Conservation (phyloP, 2,329 filamentous ascomycete species). For the Neonectria punicea region DNA sequence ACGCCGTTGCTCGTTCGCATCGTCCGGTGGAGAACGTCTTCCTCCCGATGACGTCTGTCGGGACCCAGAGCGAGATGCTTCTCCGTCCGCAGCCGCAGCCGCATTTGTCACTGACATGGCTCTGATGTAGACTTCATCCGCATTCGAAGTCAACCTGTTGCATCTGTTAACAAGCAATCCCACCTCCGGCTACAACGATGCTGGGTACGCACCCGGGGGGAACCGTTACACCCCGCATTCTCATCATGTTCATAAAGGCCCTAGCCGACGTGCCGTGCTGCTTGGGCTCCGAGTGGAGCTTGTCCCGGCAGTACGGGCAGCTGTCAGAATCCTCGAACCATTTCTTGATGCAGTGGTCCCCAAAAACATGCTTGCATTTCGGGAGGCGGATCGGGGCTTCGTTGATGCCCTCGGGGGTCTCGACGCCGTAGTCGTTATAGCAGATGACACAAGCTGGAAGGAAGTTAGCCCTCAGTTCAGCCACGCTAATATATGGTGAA, state of each 20-base stretch:
- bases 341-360: constrained; percentile 71
- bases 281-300: constrained; percentile 63
- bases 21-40: constrained; percentile 44
- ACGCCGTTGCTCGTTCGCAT: constrained; percentile 42
- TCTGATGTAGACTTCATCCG: constrained; percentile 38
- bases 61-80: constrained; percentile 28
- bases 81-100: constrained; percentile 20
- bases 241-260: constrained; percentile 47
- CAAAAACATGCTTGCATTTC: constrained; percentile 72
- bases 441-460: constrained; percentile 69
- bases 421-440: constrained; percentile 69
- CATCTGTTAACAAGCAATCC: constrained; percentile 20
- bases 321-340: constrained; percentile 72
- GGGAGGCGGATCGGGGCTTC: constrained; percentile 69
- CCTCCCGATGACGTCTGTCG: constrained; percentile 29
- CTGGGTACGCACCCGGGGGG: constrained; percentile 37
- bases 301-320: constrained; percentile 73
- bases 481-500: not conserved
- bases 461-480: constrained; percentile 21
- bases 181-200: not conserved
- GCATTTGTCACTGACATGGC: constrained; percentile 7
- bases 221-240: constrained; percentile 38
- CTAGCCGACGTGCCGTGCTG: constrained; percentile 32
- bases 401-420: constrained; percentile 66
- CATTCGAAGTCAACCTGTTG: constrained; percentile 20